phyloP scores from a whole-genome alignment of 768 basidiomycete species.

The Nidularia pulvinata region DNA sequence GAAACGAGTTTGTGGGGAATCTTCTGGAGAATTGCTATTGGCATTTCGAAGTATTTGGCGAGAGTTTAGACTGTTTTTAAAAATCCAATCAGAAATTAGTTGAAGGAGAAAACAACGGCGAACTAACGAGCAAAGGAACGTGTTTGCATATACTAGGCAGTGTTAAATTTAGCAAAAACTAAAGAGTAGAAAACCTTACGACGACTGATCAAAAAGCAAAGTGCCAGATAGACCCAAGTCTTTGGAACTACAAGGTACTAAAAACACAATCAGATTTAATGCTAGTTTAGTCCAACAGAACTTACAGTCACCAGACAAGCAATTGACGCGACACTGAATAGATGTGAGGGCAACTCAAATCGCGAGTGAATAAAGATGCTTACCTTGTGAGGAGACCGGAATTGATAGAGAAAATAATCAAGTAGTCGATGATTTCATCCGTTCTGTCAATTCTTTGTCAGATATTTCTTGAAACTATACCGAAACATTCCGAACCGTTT shows the following conservation, averaged over 20 bases:
- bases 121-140: slow-evolving; percentile 28
- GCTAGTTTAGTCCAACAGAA: neutral
- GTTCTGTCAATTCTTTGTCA: slow-evolving; percentile 11
- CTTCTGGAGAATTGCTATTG: slow-evolving; percentile 8
- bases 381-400: slow-evolving; percentile 27
- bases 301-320: slow-evolving; percentile 24
- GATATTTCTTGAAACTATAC: too few species aligned
- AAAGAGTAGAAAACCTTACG: slow-evolving; percentile 11
- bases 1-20: neutral
- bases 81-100: too few species aligned
- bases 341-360: neutral
- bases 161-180: neutral
- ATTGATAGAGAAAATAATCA: slow-evolving; percentile 28
- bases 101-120: too few species aligned
- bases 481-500: slow-evolving; percentile 14
- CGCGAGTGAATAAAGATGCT: neutral
- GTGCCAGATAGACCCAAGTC: slow-evolving; percentile 28
- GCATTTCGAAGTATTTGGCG: slow-evolving; percentile 21
- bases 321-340: slow-evolving; percentile 20
- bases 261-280: too few species aligned
- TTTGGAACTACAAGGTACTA: slow-evolving; percentile 25
- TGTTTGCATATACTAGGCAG: slow-evolving; percentile 24
- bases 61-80: slow-evolving; percentile 20
- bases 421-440: slow-evolving; percentile 28
- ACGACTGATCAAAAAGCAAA: slow-evolving; percentile 28